phyloP scores from a whole-genome alignment of 1,139 yeast species.

The Martiniozyma asiatica region DNA sequence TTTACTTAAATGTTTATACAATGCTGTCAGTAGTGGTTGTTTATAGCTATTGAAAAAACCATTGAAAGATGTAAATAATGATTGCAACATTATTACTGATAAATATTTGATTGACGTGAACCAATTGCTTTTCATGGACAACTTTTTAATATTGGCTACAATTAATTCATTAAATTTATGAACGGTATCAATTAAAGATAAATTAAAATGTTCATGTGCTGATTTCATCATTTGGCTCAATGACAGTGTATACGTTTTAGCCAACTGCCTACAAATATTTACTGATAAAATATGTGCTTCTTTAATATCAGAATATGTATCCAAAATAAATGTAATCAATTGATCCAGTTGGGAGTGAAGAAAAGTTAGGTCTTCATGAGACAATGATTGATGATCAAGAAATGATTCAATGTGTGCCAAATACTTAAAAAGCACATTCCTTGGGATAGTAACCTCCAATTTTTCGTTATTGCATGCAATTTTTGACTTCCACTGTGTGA shows the following conservation, averaged over 20 bases:
- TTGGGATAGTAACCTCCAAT: slow-evolving; percentile 1
- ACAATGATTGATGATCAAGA: slow-evolving; percentile 5
- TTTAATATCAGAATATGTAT: slow-evolving; percentile 12
- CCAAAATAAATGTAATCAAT: slow-evolving; percentile 12
- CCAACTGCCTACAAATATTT: slow-evolving; percentile 15
- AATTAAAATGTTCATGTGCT: slow-evolving; percentile 21
- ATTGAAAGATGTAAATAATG: slow-evolving; percentile 19
- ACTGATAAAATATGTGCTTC: slow-evolving; percentile 15
- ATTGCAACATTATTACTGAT: slow-evolving; percentile 18
- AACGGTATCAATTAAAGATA: slow-evolving; percentile 19
- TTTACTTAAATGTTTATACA: slow-evolving; percentile 21
- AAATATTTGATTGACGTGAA: slow-evolving; percentile 20
- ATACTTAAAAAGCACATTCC: slow-evolving; percentile 4
- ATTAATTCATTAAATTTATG: slow-evolving; percentile 15
- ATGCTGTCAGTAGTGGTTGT: slow-evolving; percentile 14
- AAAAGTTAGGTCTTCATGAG: slow-evolving; percentile 19
- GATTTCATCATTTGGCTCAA: slow-evolving; percentile 18
- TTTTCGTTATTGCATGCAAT: slow-evolving; percentile 4
- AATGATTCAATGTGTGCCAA: slow-evolving; percentile 2
- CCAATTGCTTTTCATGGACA: slow-evolving; percentile 22
- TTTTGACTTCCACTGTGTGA: slow-evolving; percentile 1
- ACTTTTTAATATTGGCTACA: slow-evolving; percentile 15
- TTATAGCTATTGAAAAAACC: slow-evolving; percentile 23
- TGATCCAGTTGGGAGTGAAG: slow-evolving; percentile 14
- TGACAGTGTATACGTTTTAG: slow-evolving; percentile 13